Percentiles rank a stretch among this genome's conserved stretches.
These are phyloP conservation scores for Diplodia seriata DNA, from an alignment of 2,329 filamentous ascomycete genomes.

Conservation along the genomic window DNA sequence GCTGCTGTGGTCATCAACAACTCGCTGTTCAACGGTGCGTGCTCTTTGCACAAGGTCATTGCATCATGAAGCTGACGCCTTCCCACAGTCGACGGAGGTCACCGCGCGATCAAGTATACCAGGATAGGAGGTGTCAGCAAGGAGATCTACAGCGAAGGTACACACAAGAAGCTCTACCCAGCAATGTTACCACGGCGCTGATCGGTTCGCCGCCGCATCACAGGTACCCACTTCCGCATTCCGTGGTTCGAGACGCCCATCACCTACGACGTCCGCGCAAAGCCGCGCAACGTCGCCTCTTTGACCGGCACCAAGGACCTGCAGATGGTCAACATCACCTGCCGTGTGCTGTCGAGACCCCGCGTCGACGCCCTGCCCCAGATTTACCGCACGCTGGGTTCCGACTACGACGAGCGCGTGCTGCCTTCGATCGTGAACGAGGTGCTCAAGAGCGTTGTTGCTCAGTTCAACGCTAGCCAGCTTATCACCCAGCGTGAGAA, in stretches of 20 bases:
- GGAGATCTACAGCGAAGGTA: conserved; percentile 96
- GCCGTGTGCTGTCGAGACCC: conserved; percentile 94
- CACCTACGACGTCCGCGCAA: conserved; percentile 96
- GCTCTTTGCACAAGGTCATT: conserved; percentile 31
- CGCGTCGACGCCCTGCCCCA: conserved; percentile 87
- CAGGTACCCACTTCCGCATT: conserved; percentile 89
- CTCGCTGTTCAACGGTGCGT: conserved; percentile 71
- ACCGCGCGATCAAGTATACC: conserved; percentile 98
- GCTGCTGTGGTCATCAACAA: conserved; percentile 65
- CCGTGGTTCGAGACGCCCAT: conserved; percentile 98
- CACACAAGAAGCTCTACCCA: not conserved
- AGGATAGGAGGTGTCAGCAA: conserved; percentile 90
- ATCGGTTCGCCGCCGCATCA: not conserved
- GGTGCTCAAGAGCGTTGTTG: conserved; percentile 97
- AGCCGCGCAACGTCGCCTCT: conserved; percentile 94
- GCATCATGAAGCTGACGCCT: conserved; percentile 31
- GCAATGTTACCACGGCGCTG: not conserved
- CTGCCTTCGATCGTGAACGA: conserved; percentile 99
- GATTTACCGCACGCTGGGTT: conserved; percentile 94
- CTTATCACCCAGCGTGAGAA: conserved; percentile 99
- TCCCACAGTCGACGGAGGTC: conserved; percentile 85
- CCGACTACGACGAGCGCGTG: conserved; percentile 97
- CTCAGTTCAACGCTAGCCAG: conserved; percentile 97
- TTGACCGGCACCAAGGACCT: conserved; percentile 98
- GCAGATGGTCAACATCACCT: conserved; percentile 99